phyloP scores from a whole-genome alignment of 768 basidiomycete genomes.

The Lepiota subincarnata region DNA sequence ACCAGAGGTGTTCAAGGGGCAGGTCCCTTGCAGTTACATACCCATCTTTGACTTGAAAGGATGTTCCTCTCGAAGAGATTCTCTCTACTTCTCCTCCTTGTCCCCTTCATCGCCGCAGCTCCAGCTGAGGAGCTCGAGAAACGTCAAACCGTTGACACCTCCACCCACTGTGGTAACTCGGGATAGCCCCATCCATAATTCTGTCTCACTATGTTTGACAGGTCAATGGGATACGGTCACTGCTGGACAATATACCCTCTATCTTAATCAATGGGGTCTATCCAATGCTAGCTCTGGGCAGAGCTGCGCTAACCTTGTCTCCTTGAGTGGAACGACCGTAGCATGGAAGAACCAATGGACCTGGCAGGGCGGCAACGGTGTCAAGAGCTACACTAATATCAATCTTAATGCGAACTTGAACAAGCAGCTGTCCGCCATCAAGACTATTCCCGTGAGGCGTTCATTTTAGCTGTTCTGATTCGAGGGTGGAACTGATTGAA shows the following conservation, averaged over 20 bases:
- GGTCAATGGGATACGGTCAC: slow-evolving; percentile 51
- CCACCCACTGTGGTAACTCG: slow-evolving; percentile 35
- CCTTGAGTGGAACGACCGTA: slow-evolving; percentile 36
- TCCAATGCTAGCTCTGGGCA: slow-evolving; percentile 41
- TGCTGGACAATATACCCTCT: slow-evolving; percentile 43
- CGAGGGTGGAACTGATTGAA: neutral
- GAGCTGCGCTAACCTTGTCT: slow-evolving; percentile 46
- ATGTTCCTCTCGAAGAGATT: slow-evolving; percentile 23
- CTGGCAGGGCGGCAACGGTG: slow-evolving; percentile 47
- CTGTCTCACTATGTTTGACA: slow-evolving; percentile 8
- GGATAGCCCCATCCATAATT: too few relatives aligned
- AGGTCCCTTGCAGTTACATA: too few relatives aligned
- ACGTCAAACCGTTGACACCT: slow-evolving; percentile 32
- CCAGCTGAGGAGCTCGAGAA: slow-evolving; percentile 25
- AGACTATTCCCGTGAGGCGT: slow-evolving; percentile 47
- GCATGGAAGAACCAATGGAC: slow-evolving; percentile 51
- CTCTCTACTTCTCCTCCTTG: slow-evolving; percentile 23
- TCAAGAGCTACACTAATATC: slow-evolving; percentile 64
- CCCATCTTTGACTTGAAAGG: neutral
- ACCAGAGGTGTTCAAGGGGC: neutral
- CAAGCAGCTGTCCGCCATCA: slow-evolving; percentile 49
- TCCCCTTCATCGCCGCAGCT: slow-evolving; percentile 26
- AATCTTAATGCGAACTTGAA: slow-evolving; percentile 48
- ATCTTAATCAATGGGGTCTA: slow-evolving; percentile 45
- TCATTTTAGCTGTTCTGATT: neutral